phyloP scores from a whole-genome alignment of 176 grass and related monocot genomes.

The Oryza rufipogon region DNA sequence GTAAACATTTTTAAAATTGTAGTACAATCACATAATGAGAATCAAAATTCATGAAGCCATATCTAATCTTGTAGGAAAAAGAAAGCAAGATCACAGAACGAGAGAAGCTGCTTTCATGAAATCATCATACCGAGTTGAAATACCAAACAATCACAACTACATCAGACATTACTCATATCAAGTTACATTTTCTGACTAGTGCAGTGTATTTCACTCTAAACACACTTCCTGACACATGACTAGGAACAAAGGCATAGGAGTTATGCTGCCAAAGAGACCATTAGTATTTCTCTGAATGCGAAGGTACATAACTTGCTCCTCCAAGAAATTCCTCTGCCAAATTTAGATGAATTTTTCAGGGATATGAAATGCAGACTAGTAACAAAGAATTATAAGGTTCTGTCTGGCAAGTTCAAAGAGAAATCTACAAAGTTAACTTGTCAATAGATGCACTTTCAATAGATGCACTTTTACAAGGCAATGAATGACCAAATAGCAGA shows the following conservation, averaged over 20 bases:
- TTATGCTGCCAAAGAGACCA: not conserved
- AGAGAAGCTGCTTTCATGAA: not conserved
- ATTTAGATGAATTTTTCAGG: not conserved
- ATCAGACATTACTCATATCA: not conserved
- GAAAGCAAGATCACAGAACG: not conserved
- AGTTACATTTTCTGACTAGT: not conserved
- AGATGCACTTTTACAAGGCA: slow-evolving; percentile 5
- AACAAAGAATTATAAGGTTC: not conserved
- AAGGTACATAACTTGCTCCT: not conserved
- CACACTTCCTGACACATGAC: not conserved
- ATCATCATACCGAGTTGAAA: not conserved
- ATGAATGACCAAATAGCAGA: not conserved
- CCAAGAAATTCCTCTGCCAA: not conserved
- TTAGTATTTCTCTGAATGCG: not conserved
- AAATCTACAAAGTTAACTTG: slow-evolving; percentile 13
- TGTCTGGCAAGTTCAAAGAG: slow-evolving; percentile 4
- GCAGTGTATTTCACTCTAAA: not conserved
- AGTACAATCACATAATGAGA: not conserved
- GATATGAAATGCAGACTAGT: not conserved
- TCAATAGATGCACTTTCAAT: slow-evolving; percentile 6
- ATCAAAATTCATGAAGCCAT: not conserved
- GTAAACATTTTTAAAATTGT: not conserved
- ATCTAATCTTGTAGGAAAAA: not conserved
- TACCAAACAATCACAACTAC: not conserved
- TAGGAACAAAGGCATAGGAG: not conserved